A percentile compares a stretch with the other conserved stretches of the same genome.
phyloP scores from a whole-genome alignment of 768 basidiomycete genomes.

The Lactarius psammicola region DNA sequence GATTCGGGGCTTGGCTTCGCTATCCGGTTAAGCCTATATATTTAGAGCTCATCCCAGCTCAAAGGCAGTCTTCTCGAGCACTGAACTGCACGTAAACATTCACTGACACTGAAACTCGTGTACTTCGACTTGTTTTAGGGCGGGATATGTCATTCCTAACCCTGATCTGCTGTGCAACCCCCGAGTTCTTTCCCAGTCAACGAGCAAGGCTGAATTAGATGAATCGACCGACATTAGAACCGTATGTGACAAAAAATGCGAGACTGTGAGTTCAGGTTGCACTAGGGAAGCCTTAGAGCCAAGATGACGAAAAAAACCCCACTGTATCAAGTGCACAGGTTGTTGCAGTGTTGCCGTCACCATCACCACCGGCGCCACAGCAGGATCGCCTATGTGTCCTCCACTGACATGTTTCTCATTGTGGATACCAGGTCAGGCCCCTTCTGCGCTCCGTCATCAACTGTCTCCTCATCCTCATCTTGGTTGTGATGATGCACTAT shows the following conservation, averaged over 20 bases:
- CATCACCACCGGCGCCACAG: no score
- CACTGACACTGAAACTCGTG: no score
- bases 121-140: no score
- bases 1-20: no score
- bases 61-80: no score
- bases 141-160: no score
- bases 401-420: conserved; percentile 3
- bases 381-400: conserved; percentile 2
- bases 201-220: neutral
- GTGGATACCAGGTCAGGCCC: conserved; percentile 5
- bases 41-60: no score
- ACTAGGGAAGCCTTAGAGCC: neutral
- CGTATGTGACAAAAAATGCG: neutral
- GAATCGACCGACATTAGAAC: neutral
- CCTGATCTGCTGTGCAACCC: no score
- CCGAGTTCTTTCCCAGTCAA: neutral
- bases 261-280: neutral
- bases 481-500: conserved; percentile 27
- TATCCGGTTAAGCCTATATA: no score
- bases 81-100: no score
- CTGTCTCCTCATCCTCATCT: neutral
- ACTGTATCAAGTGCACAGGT: neutral
- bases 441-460: neutral
- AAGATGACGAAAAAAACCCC: neutral
- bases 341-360: neutral